Conservation (phyloP, 345 rosid species). For the Eucalyptus caleyi region DNA sequence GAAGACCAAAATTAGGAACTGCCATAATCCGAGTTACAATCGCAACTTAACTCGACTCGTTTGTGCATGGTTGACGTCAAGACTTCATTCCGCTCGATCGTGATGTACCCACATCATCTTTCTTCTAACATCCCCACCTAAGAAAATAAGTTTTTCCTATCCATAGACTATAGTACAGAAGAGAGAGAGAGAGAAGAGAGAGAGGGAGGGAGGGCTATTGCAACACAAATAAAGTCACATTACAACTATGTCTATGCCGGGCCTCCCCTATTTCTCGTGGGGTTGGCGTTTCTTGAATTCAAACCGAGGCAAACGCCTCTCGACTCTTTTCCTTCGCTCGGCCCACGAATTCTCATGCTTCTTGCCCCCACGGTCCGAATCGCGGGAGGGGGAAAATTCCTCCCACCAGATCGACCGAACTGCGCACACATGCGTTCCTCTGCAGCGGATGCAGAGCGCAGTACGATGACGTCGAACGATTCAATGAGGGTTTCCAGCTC, state of each 20-base stretch:
- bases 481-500: background rate
- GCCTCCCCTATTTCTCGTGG: background rate
- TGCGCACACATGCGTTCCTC: background rate
- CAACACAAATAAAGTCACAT: background rate
- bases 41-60: background rate
- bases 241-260: background rate
- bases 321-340: background rate
- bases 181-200: background rate
- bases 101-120: background rate
- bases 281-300: background rate
- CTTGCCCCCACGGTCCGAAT: background rate
- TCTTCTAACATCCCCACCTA: background rate
- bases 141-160: background rate
- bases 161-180: background rate
- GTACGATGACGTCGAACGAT: background rate
- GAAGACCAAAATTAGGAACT: background rate
- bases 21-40: background rate
- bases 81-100: background rate
- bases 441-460: background rate
- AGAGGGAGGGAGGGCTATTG: background rate
- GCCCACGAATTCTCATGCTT: background rate
- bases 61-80: background rate
- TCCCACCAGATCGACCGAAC: background rate
- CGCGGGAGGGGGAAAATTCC: background rate
- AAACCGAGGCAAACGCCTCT: background rate